These are phyloP conservation scores for Erigeron canadensis DNA, from an alignment of 129 eudicot species.

Conservation along the genomic window DNA sequence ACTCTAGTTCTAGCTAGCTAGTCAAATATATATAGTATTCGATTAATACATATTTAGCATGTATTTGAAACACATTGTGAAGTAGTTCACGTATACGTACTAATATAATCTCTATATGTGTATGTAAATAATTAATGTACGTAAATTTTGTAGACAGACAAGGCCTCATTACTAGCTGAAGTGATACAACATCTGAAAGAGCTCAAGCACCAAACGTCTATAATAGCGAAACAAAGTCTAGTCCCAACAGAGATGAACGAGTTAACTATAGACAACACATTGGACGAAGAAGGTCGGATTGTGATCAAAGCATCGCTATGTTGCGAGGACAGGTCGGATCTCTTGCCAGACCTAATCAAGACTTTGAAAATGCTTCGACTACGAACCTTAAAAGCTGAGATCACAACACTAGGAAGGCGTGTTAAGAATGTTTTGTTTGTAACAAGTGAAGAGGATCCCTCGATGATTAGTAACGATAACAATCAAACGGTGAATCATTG, in stretches of 20 bases:
- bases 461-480: constrained; percentile 9
- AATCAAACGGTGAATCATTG: constrained; percentile 32
- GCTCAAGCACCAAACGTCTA: constrained; percentile 69
- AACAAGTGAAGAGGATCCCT: constrained; percentile 26
- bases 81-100: no score
- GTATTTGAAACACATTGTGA: no score
- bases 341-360: constrained; percentile 53
- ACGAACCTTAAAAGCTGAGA: constrained; percentile 66
- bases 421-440: constrained; percentile 55
- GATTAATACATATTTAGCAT: no score
- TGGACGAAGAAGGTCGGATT: constrained; percentile 54
- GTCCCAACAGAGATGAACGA: constrained; percentile 78
- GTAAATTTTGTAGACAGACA: constrained; percentile 57
- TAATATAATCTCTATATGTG: no score
- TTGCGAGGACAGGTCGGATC: constrained; percentile 67
- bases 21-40: no score
- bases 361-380: constrained; percentile 48
- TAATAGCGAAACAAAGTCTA: constrained; percentile 45
- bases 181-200: constrained; percentile 90
- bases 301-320: constrained; percentile 77
- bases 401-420: constrained; percentile 70
- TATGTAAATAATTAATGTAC: not conserved
- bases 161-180: constrained; percentile 91
- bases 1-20: no score
- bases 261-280: constrained; percentile 50